Conservation (phyloP, 108 stramenopile species). For the Nitzschia putrida region DNA sequence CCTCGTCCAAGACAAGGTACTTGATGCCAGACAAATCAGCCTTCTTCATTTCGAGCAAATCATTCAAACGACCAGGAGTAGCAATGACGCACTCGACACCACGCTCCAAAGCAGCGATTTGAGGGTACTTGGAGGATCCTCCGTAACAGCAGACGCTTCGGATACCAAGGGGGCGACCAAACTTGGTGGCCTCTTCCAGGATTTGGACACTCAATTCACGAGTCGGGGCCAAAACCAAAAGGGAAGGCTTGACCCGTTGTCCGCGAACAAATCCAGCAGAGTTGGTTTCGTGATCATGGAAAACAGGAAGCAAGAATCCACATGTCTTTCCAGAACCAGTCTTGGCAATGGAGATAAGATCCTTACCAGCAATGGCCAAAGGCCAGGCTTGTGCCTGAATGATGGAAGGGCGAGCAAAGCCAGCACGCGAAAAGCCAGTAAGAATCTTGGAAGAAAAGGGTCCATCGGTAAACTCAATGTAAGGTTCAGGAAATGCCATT, state of each 20-base stretch:
- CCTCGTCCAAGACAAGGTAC: slow-evolving; percentile 97
- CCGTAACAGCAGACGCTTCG: slow-evolving; percentile 96
- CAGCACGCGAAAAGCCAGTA: slow-evolving; percentile 68
- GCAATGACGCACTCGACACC: slow-evolving; percentile 94
- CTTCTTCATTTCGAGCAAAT: slow-evolving; percentile 94
- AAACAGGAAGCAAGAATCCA: slow-evolving; percentile 94
- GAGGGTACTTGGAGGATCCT: slow-evolving; percentile 90
- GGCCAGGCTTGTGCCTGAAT: slow-evolving; percentile 95
- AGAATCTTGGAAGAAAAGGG: slow-evolving; percentile 73
- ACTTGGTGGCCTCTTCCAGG: slow-evolving; percentile 93
- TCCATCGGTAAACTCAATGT: slow-evolving; percentile 72
- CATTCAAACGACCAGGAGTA: slow-evolving; percentile 96
- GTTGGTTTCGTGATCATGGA: slow-evolving; percentile 71
- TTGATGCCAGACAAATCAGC: slow-evolving; percentile 79
- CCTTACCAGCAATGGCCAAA: slow-evolving; percentile 82
- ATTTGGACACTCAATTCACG: slow-evolving; percentile 98
- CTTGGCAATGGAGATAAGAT: slow-evolving; percentile 98
- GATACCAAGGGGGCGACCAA: slow-evolving; percentile 91
- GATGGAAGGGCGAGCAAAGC: slow-evolving; percentile 78
- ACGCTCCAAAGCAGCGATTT: slow-evolving; percentile 82
- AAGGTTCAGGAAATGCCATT: slow-evolving; percentile 59
- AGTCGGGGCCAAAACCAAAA: slow-evolving; percentile 96
- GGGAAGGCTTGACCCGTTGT: slow-evolving; percentile 45
- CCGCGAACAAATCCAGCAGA: slow-evolving; percentile 27
- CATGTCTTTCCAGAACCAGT: slow-evolving; percentile 97